phyloP scores from a whole-genome alignment of 352 stramenopile genomes.

The Saprolegnia diclina region DNA sequence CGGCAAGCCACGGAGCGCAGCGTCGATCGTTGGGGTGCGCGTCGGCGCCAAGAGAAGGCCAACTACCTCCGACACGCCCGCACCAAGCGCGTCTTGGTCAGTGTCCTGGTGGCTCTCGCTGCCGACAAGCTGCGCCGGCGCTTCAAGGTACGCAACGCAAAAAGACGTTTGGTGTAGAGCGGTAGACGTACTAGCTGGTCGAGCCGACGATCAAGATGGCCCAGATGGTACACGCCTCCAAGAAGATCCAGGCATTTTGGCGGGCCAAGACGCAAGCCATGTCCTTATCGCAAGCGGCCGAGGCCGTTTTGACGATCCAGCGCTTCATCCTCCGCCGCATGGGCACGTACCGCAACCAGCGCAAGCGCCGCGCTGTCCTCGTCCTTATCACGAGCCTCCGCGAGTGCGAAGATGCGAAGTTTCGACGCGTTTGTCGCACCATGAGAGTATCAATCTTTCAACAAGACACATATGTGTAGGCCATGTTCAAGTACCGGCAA shows the following conservation, averaged over 20 bases:
- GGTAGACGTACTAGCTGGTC: neutral
- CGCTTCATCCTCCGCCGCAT: slow-evolving; percentile 7
- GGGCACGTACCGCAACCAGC: neutral
- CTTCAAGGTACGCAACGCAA: neutral
- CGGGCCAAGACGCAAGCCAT: slow-evolving; percentile 13
- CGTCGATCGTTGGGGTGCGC: slow-evolving; percentile 22
- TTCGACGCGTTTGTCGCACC: slow-evolving; percentile 44
- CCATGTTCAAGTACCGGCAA: slow-evolving; percentile 67
- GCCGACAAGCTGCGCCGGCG: neutral
- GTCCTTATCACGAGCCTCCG: slow-evolving; percentile 70
- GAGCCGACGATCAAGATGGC: neutral
- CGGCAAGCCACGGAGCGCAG: neutral
- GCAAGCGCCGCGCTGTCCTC: slow-evolving; percentile 28
- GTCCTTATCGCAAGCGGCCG: slow-evolving; percentile 3
- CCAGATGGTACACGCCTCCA: slow-evolving; percentile 9
- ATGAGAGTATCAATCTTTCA: neutral
- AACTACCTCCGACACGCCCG: neutral
- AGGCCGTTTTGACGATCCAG: slow-evolving; percentile 18
- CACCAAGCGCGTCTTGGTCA: neutral
- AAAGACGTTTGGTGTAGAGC: too few relatives aligned
- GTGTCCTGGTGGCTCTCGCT: neutral
- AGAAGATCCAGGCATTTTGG: slow-evolving; percentile 24
- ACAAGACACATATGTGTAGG: neutral
- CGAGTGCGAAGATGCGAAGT: slow-evolving; percentile 81
- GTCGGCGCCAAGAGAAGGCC: slow-evolving; percentile 3